Evolutionary conservation across 208 protist genomes (phyloP), one percentile per base, ranked within the genome.

Genomic region (Leishmania lainsoni): DNA sequence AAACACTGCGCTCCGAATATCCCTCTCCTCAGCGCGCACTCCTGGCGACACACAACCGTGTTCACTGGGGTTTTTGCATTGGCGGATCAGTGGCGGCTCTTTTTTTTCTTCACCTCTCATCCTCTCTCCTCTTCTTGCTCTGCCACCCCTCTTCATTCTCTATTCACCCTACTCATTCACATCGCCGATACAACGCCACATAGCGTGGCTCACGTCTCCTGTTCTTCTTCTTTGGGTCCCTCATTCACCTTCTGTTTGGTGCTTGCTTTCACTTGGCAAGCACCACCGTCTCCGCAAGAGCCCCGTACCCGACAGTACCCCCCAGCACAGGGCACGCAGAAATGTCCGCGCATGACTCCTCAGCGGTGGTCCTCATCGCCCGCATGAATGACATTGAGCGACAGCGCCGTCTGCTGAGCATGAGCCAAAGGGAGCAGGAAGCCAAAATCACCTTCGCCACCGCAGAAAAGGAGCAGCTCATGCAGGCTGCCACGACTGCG

Each of bases 361-460:
- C 88, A 8, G 89, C 89, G 1, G 74, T 79, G 6, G 83, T 75
- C 0, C 86, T 98, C 65, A 94, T 98, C 76, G 90, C 94, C 32
- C 90, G 90, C 61, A 90, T 96, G 69, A 92, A 92, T 48, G 86
- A 89, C 22, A 86, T 96, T n/a, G 93, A 98, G 66, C 92, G 87
- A 69, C 87, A 91, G 72, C 92, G 93, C 0, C 87, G 93, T 22
- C 61, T 98, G 61, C 81, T 95, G 26, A 81, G 84, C 45, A 94
- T 96, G 86, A 85, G 81, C 14, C 86, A 91, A 69, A 94, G 95
- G 74, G 92, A 96, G 81, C 78, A 90, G 17, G 92, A 97, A 76
- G 87, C 88, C 29, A 87, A 87, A 63, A 81, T 95, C 2, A 70
- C 84, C 3, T 88, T 93, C 75, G 87, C 86, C 8, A 88, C 84